These are phyloP conservation scores for Mortierella sp. DNA, from an alignment of 371 early-diverging fungal genomes.

Conservation along the genomic window DNA sequence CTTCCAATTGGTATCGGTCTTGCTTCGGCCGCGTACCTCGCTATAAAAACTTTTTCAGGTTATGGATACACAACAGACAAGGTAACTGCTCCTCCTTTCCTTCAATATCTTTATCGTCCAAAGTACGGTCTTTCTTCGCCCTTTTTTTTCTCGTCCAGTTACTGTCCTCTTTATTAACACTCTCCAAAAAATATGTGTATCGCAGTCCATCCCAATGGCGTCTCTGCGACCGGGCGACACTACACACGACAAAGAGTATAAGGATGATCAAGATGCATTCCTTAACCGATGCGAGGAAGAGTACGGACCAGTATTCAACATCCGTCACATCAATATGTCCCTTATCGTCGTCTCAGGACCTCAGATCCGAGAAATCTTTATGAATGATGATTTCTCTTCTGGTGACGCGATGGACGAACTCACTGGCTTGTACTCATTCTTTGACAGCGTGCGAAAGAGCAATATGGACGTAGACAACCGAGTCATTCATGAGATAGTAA, in stretches of 20 bases:
- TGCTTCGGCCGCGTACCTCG: constrained; percentile 31
- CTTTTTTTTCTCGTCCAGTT: not conserved
- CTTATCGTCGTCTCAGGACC: constrained; percentile 32
- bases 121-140: not conserved
- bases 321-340: constrained; percentile 4
- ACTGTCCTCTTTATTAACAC: not conserved
- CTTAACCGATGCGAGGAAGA: constrained; percentile 21
- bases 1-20: constrained; percentile 39
- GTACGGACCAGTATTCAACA: constrained; percentile 21
- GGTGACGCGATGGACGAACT: constrained; percentile 27
- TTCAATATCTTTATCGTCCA: not conserved
- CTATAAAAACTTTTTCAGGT: constrained; percentile 9
- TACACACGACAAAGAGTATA: constrained; percentile 33
- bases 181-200: not conserved
- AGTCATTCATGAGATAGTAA: constrained; percentile 23
- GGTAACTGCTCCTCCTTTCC: not conserved
- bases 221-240: constrained; percentile 25
- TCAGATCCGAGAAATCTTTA: constrained; percentile 39
- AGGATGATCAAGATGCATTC: constrained; percentile 33
- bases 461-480: constrained; percentile 21
- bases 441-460: constrained; percentile 32
- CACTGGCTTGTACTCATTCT: constrained; percentile 17
- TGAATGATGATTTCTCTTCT: constrained; percentile 21
- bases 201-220: constrained; percentile 23
- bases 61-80: constrained; percentile 17